Base-by-base conservation (phyloP, 768 basidiomycete genomes). In the Lepiota subincarnata region DNA sequence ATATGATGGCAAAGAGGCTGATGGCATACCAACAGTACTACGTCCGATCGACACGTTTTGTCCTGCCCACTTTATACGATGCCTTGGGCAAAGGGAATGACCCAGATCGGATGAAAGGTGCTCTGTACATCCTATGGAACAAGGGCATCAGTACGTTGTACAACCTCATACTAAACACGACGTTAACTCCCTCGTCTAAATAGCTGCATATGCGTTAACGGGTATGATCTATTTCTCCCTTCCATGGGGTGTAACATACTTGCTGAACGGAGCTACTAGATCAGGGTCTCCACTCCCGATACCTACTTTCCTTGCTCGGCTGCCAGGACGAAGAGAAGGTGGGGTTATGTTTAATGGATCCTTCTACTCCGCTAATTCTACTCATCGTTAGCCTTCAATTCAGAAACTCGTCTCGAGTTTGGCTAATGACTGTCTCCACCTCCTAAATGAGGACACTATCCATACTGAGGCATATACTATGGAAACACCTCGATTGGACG, bases 81-180 rank as follows among this genome's bases (percentile, higher is more conserved):
- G 82, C 86, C 4, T 68, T 91, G 45, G 68, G 69, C 51, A 86
- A 83, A 62, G 92, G 89, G 5, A 84, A 80, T 53, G 92, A 95
- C 63, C 88, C 92, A 8, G 94, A 98, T 68, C 79, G 87, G 20
- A 95, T 97, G 84, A 98, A 98, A 71, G 96, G 96, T 6, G 92
- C 92, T 14, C 73, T 96, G 37, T 94, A 93, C 64, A 75, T 89
- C 16, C 68, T 91, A 8, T 83, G 83, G 71, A 84, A 86, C 60
- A 88, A 87, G 67, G 84, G 80, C 26, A 84, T 77, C 50, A 78
- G 87, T 87, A 57, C 40, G 80, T 58, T 50, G 2, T 55, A 42
- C 43, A 6, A 38, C 36, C 49, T 31, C 50, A 39, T 19, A 34
- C 10, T 28, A 19, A 56, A 53, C 12, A 45, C 26, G 20, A 12